phyloP scores from a whole-genome alignment of 345 rosid genomes.

The Camelina neglecta region DNA sequence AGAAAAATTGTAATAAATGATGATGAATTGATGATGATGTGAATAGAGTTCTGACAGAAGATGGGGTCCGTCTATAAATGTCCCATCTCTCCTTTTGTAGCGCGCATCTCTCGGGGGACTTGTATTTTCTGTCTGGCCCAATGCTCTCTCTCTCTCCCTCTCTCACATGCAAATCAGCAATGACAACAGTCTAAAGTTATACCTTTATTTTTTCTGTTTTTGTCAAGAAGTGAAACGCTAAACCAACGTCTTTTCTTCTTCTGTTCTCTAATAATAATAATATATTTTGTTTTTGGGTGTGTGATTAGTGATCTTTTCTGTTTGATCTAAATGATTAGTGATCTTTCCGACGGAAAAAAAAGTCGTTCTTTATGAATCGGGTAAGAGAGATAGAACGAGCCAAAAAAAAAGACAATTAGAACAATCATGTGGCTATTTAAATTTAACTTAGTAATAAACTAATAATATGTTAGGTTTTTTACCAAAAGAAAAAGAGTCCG shows the following conservation, averaged over 20 bases:
- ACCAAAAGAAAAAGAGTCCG: too few species aligned
- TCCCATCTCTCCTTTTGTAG: constrained; percentile 51
- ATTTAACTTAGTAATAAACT: too few species aligned
- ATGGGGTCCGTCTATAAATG: constrained; percentile 50
- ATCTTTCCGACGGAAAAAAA: constrained; percentile 15
- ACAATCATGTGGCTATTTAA: too few species aligned
- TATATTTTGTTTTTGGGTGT: background rate
- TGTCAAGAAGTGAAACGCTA: constrained; percentile 26
- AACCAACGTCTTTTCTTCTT: constrained; percentile 14
- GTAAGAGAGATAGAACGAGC: too few species aligned
- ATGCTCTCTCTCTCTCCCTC: constrained; percentile 27
- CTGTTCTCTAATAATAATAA: background rate
- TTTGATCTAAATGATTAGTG: constrained; percentile 5
- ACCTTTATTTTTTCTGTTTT: constrained; percentile 13
- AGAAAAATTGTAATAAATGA: constrained; percentile 20
- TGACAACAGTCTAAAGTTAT: constrained; percentile 40
- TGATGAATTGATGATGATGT: constrained; percentile 45
- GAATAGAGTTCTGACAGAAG: constrained; percentile 44
- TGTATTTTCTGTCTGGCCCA: constrained; percentile 48
- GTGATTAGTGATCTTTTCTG: background rate
- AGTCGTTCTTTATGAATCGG: too few species aligned
- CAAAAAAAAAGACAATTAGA: too few species aligned
- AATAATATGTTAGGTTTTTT: too few species aligned
- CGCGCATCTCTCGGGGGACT: constrained; percentile 54
- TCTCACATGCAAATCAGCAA: constrained; percentile 46